A percentile compares a stretch with the other conserved stretches of the same genome.
phyloP scores from a whole-genome alignment of 352 stramenopile genomes.

The Globisporangium okanoganense region DNA sequence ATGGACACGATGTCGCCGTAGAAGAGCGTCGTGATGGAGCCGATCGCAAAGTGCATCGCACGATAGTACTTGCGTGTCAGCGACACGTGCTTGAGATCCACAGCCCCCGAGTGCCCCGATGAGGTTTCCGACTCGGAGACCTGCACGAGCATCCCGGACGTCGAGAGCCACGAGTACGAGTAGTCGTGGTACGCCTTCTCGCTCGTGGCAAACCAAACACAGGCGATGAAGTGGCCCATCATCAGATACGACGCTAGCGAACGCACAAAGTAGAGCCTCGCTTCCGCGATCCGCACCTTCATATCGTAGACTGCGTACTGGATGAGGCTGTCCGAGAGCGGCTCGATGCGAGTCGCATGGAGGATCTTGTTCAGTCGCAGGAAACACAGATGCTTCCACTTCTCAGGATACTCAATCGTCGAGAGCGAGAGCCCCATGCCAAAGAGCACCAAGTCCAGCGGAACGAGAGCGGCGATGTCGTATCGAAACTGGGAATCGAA shows the following conservation, averaged over 20 bases:
- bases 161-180: slow-evolving; percentile 52
- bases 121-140: slow-evolving; percentile 10
- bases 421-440: slow-evolving; percentile 3
- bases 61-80: slow-evolving; percentile 59
- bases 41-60: slow-evolving; percentile 55
- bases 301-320: slow-evolving; percentile 62
- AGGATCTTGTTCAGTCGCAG: slow-evolving; percentile 60
- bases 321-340: slow-evolving; percentile 42
- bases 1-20: slow-evolving; percentile 70
- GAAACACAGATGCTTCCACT: slow-evolving; percentile 41
- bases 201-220: slow-evolving; percentile 50
- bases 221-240: slow-evolving; percentile 62
- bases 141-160: slow-evolving; percentile 43
- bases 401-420: slow-evolving; percentile 20
- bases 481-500: slow-evolving; percentile 28
- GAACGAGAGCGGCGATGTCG: slow-evolving; percentile 43
- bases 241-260: slow-evolving; percentile 46
- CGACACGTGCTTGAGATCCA: slow-evolving; percentile 28
- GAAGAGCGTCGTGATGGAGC: slow-evolving; percentile 67
- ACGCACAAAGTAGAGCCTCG: slow-evolving; percentile 38
- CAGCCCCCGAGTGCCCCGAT: slow-evolving; percentile 5
- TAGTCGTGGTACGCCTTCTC: slow-evolving; percentile 35
- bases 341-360: slow-evolving; percentile 27
- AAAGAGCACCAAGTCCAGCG: slow-evolving; percentile 39
- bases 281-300: slow-evolving; percentile 41